Conservation (phyloP, 768 basidiomycete genomes). For the Pholiota conissans region DNA sequence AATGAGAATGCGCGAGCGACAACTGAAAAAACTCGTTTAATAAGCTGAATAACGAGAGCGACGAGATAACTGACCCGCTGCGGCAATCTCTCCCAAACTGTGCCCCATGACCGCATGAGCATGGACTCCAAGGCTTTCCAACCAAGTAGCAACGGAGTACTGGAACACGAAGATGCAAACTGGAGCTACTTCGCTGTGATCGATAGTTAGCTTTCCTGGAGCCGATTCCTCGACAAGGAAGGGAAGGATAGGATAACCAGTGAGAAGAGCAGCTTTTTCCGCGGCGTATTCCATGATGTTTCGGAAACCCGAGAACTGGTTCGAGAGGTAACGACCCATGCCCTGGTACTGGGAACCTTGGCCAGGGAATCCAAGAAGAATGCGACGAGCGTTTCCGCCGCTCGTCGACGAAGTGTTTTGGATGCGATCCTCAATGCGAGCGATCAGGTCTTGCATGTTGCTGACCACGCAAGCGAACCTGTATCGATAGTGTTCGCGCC, state of each 20-base stretch:
- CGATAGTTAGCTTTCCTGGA: constrained; percentile 22
- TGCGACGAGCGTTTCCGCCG: constrained; percentile 19
- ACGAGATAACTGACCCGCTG: constrained; percentile 26
- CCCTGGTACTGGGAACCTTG: constrained; percentile 38
- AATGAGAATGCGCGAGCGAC: constrained; percentile 27
- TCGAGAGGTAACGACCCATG: constrained; percentile 33
- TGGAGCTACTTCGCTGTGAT: constrained; percentile 32
- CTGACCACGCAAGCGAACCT: constrained; percentile 31
- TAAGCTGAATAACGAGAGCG: not conserved
- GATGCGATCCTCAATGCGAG: constrained; percentile 26
- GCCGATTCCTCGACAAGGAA: constrained; percentile 27
- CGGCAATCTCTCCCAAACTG: constrained; percentile 37
- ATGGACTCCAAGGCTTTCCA: constrained; percentile 27
- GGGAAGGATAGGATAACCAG: constrained; percentile 28
- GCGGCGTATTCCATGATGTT: constrained; percentile 26
- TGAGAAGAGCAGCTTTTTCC: constrained; percentile 23
- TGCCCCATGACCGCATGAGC: constrained; percentile 34
- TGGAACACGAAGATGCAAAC: constrained; percentile 39
- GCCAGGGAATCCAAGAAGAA: constrained; percentile 35
- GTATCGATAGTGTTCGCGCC: constrained; percentile 35
- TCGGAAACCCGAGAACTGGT: constrained; percentile 28
- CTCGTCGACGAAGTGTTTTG: constrained; percentile 12
- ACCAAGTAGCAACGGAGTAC: constrained; percentile 30
- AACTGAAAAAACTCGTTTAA: constrained; percentile 17
- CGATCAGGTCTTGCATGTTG: constrained; percentile 32